Evolutionary conservation across 2,329 filamentous ascomycete genomes (phyloP).

Genomic region (Trichoderma citrinoviride): DNA sequence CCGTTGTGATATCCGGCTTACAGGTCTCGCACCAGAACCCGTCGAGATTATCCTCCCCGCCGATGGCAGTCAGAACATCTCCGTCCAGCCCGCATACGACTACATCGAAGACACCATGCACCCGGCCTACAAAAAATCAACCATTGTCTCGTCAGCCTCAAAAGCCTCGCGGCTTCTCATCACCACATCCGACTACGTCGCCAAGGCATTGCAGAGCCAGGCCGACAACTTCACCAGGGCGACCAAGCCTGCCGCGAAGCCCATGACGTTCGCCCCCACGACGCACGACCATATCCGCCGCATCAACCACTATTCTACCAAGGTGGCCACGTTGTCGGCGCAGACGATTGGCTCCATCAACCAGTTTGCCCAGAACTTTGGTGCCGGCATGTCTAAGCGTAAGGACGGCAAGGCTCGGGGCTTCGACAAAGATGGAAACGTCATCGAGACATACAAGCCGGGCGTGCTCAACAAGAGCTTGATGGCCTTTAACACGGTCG

Average conservation of each 20-base stretch:
- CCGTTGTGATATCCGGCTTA: neutral
- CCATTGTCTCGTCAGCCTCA: slow-evolving; percentile 80
- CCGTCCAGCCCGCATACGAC: slow-evolving; percentile 65
- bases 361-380: slow-evolving; percentile 84
- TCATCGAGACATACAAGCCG: slow-evolving; percentile 70
- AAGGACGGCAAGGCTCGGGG: slow-evolving; percentile 56
- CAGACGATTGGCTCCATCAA: slow-evolving; percentile 84
- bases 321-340: slow-evolving; percentile 74
- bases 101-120: slow-evolving; percentile 79
- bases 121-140: slow-evolving; percentile 86
- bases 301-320: slow-evolving; percentile 80
- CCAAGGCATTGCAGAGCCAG: slow-evolving; percentile 71
- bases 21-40: slow-evolving; percentile 50
- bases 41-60: slow-evolving; percentile 74
- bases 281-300: slow-evolving; percentile 84
- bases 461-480: slow-evolving; percentile 92
- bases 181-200: slow-evolving; percentile 76
- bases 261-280: slow-evolving; percentile 81
- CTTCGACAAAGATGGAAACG: slow-evolving; percentile 67
- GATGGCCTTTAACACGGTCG: slow-evolving; percentile 93
- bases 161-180: slow-evolving; percentile 90
- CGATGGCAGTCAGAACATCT: slow-evolving; percentile 62
- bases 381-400: slow-evolving; percentile 63
- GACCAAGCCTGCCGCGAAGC: slow-evolving; percentile 73
- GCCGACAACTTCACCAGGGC: slow-evolving; percentile 79